Conservation (phyloP, 2,329 filamentous ascomycete genomes). For the Phialemonium atrogriseum region DNA sequence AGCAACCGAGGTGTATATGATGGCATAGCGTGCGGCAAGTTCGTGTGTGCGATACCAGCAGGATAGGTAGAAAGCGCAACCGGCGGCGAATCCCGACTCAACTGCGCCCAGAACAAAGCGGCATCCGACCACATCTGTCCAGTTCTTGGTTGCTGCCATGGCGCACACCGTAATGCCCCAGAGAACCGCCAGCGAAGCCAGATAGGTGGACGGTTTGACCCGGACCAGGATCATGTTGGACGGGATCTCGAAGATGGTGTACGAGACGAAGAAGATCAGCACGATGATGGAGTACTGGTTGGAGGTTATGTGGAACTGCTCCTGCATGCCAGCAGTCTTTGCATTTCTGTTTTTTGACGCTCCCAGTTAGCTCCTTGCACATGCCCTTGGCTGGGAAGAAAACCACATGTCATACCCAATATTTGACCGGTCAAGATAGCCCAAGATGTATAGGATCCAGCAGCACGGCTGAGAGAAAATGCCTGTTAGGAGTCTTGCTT, state of each 20-base stretch:
- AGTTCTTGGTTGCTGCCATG: constrained; percentile 14
- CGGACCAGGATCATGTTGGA: constrained; percentile 16
- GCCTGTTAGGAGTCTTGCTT: too few relatives aligned
- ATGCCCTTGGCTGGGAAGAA: not conserved
- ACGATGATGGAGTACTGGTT: constrained; percentile 19
- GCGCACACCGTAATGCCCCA: constrained; percentile 15
- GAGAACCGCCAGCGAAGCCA: constrained; percentile 12
- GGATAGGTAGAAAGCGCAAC: constrained; percentile 16
- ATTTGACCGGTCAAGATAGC: constrained; percentile 14
- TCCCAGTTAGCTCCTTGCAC: not conserved
- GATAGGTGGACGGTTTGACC: constrained; percentile 14
- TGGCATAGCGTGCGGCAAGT: constrained; percentile 12
- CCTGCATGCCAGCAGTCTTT: constrained; percentile 14
- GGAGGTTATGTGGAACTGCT: constrained; percentile 12
- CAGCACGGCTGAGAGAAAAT: too few relatives aligned
- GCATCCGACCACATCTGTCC: constrained; percentile 13
- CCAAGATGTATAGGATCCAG: constrained; percentile 14
- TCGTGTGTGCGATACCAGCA: constrained; percentile 16
- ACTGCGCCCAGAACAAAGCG: constrained; percentile 14
- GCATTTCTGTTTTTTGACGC: constrained; percentile 9
- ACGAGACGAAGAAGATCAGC: constrained; percentile 18
- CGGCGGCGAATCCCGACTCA: constrained; percentile 15
- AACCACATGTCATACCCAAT: constrained; percentile 9
- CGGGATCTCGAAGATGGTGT: constrained; percentile 16
- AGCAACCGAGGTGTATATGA: constrained; percentile 13